Base-by-base conservation (phyloP, 2,329 filamentous ascomycete genomes). In the Colletotrichum theobromicola region DNA sequence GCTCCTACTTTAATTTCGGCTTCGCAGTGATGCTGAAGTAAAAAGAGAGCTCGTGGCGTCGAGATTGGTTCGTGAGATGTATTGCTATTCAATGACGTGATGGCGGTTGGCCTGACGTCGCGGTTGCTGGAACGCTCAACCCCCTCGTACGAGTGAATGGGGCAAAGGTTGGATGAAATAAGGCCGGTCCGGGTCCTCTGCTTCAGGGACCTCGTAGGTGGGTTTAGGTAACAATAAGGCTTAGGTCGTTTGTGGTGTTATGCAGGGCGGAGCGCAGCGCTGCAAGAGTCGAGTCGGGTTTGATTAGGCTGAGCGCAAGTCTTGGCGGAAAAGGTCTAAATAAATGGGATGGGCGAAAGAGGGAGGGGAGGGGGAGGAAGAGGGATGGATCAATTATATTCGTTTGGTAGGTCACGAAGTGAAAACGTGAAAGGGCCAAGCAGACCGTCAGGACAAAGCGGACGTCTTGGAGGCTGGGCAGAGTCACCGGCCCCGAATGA, bases 401-500 rank as follows among this genome's bases (percentile, higher is more conserved):
- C 57, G 55, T 15, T 15, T 61, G 32, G 42, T 28, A 26, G 24
- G 71, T 70, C 37, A 57, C 57, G 32, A 66, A 62, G 61, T 57
- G 26, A 16, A 8, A 24, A 57, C 9, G n/a, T n/a, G 4, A 57
- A 57, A 62, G 55, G 32, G 72, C 72, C 68, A 72, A 75, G 72
- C 69, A 72, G 46, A 62, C 37, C 55, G 62, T 66, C 61, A 35
- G 35, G 53, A 72, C 57, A 50, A 46, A 75, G 72, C 68, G 28
- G 28, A 67, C 55, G 67, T 74, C 61, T 72, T 72, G 55, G 72
- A 72, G 72, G 72, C 72, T 75, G 68, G 72, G 72, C 72, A 75
- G 42, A 72, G 72, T 72, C 67, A 72, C 72, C 66, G 65, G 72
- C 53, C 57, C 63, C 42, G 60, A 66, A 58, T 61, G 42, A 58